phyloP scores from a whole-genome alignment of 768 basidiomycete genomes.

The Gautieria morchelliformis region DNA sequence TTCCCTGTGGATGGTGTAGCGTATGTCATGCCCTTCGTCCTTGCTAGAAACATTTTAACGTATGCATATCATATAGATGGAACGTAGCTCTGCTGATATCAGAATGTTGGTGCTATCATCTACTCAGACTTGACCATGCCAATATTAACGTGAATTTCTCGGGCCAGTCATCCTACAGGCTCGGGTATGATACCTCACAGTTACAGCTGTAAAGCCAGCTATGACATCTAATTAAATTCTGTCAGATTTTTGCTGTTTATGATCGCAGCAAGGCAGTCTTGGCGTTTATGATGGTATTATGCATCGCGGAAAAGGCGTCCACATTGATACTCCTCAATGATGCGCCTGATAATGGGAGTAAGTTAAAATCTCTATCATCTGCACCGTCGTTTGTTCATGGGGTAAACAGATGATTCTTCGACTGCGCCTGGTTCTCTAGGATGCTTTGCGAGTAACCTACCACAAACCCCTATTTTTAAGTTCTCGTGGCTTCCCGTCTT shows the following conservation, averaged over 20 bases:
- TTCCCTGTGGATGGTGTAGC: too few relatives aligned
- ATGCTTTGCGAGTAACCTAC: neutral
- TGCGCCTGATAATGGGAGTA: neutral
- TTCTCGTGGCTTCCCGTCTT: conserved; percentile 54
- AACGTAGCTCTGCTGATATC: too few relatives aligned
- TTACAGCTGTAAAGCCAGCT: neutral
- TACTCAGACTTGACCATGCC: too few relatives aligned
- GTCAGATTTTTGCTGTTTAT: neutral
- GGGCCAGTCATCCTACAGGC: neutral
- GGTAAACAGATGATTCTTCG: too few relatives aligned
- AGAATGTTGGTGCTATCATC: too few relatives aligned
- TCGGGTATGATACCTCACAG: neutral
- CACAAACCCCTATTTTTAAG: conserved; percentile 22
- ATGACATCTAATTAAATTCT: neutral
- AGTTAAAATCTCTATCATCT: too few relatives aligned
- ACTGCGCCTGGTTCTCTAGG: neutral
- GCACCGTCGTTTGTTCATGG: too few relatives aligned
- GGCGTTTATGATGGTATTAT: neutral
- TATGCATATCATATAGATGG: too few relatives aligned
- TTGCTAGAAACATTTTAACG: too few relatives aligned
- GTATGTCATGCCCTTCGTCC: too few relatives aligned
- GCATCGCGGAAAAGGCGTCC: neutral
- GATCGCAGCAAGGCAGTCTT: neutral
- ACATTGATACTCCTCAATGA: neutral
- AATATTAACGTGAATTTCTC: too few relatives aligned